Evolutionary conservation across 768 basidiomycete species (phyloP).

Genomic region (Kwoniella dejecticola): DNA sequence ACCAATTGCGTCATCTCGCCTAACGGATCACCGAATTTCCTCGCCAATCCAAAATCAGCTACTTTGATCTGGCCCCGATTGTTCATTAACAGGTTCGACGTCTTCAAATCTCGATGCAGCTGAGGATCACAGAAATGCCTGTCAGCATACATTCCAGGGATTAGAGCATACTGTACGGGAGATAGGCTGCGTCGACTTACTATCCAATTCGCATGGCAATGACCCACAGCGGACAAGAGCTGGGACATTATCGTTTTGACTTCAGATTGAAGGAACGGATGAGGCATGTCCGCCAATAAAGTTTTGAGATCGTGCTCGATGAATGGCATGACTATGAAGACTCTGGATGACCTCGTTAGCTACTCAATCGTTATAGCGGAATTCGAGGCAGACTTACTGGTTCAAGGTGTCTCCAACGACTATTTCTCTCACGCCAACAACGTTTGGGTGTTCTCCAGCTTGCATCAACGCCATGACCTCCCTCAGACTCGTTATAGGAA

Average conservation of each 20-base stretch:
- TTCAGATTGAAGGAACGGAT: conserved; percentile 94
- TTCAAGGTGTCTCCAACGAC: conserved; percentile 98
- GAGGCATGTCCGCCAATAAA: conserved; percentile 88
- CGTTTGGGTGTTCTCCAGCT: conserved; percentile 86
- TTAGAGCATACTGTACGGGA: too few relatives aligned
- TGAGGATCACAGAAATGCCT: conserved; percentile 24
- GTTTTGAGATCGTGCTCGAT: conserved; percentile 99
- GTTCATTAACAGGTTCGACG: conserved; percentile 97
- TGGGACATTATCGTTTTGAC: conserved; percentile 96
- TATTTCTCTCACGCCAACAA: conserved; percentile 94
- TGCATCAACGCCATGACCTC: conserved; percentile 95
- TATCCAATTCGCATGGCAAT: conserved; percentile 97
- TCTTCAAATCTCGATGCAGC: conserved; percentile 94
- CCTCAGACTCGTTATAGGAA: conserved; percentile 92
- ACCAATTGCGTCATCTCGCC: conserved; percentile 97
- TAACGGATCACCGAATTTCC: conserved; percentile 93
- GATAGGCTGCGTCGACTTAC: conserved; percentile 30
- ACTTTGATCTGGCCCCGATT: conserved; percentile 98
- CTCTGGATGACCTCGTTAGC: conserved; percentile 60
- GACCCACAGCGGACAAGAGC: conserved; percentile 84
- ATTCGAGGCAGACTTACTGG: conserved; percentile 69
- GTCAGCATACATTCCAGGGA: too few relatives aligned
- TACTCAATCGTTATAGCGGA: background rate
- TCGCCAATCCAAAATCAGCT: conserved; percentile 94
- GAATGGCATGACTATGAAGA: conserved; percentile 99